These are phyloP conservation scores for Avena sativa DNA, from an alignment of 176 grass and related monocot genomes.

Conservation along the genomic window DNA sequence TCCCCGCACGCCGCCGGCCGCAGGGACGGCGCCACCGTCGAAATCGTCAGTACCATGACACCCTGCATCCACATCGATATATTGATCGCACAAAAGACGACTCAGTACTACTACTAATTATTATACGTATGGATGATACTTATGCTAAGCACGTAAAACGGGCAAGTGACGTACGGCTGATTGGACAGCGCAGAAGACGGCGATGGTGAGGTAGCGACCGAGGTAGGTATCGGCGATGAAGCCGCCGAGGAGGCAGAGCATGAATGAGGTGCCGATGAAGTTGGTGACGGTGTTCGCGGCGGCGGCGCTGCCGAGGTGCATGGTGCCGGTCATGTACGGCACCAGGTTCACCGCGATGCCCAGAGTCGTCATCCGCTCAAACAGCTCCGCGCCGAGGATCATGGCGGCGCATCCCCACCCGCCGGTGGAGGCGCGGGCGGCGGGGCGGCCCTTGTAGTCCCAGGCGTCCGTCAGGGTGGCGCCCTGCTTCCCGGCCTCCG, in stretches of 20 bases:
- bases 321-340: conserved; percentile 90
- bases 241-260: conserved; percentile 94
- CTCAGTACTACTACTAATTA: background rate
- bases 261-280: conserved; percentile 95
- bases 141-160: background rate
- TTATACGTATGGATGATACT: background rate
- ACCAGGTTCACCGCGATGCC: conserved; percentile 95
- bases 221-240: conserved; percentile 96
- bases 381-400: conserved; percentile 94
- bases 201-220: conserved; percentile 96
- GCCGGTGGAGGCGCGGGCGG: conserved; percentile 61
- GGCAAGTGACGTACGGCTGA: conserved; percentile 45
- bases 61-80: conserved; percentile 44
- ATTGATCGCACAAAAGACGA: background rate
- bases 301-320: conserved; percentile 89
- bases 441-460: conserved; percentile 85
- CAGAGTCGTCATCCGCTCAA: conserved; percentile 92
- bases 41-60: conserved; percentile 79
- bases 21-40: conserved; percentile 68
- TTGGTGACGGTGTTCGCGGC: conserved; percentile 92
- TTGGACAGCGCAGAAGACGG: conserved; percentile 84
- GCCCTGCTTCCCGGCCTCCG: conserved; percentile 44
- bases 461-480: conserved; percentile 67
- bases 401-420: conserved; percentile 77
- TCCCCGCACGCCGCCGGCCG: conserved; percentile 59